Percentiles rank a stretch among this genome's conserved stretches.
Evolutionary conservation across 2,329 filamentous ascomycete species (phyloP).

Genomic region (Torrubiellomyces zombiae): DNA sequence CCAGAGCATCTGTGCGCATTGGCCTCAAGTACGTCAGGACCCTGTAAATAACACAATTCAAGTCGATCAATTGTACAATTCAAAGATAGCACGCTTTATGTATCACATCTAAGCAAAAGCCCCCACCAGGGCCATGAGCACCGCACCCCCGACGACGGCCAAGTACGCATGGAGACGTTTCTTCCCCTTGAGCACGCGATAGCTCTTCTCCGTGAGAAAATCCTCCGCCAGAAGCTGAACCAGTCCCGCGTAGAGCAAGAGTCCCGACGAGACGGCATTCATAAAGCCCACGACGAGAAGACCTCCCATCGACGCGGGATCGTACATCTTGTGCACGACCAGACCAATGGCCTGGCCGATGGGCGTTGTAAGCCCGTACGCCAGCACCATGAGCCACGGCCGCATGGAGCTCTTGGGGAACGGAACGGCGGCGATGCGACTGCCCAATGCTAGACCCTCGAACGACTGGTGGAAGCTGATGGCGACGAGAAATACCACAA

Average conservation of each 20-base stretch:
- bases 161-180: constrained; percentile 45
- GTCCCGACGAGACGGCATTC: constrained; percentile 68
- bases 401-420: constrained; percentile 58
- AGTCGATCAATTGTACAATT: neutral
- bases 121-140: constrained; percentile 55
- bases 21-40: too few species aligned
- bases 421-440: constrained; percentile 67
- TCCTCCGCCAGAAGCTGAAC: constrained; percentile 78
- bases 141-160: constrained; percentile 45
- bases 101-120: constrained; percentile 52
- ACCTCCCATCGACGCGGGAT: constrained; percentile 51
- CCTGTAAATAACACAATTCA: too few species aligned
- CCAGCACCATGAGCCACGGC: constrained; percentile 71
- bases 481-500: constrained; percentile 63
- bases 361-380: constrained; percentile 63
- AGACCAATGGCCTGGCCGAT: constrained; percentile 73
- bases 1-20: too few species aligned
- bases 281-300: constrained; percentile 73
- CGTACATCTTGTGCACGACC: constrained; percentile 61
- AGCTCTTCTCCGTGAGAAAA: constrained; percentile 62
- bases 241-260: constrained; percentile 66
- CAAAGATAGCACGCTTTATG: neutral
- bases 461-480: constrained; percentile 81
- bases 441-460: constrained; percentile 72
- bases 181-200: constrained; percentile 44